Evolutionary conservation across 2,329 filamentous ascomycete genomes (phyloP).

Genomic region (Dactylellina parvicollis): DNA sequence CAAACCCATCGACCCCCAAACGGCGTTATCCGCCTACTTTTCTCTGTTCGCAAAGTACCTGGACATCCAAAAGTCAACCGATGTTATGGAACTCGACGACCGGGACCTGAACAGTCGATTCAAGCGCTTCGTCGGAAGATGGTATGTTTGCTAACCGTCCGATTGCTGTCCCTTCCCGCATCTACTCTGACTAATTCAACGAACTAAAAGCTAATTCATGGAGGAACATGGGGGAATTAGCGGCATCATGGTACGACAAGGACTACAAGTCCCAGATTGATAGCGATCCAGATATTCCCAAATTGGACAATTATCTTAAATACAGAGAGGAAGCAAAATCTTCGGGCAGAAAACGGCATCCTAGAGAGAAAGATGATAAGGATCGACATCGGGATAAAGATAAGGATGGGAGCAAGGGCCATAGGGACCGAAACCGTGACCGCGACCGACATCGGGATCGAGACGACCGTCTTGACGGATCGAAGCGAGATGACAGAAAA

Average conservation of each 20-base stretch:
- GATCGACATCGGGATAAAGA: conserved; percentile 16
- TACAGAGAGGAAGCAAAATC: conserved; percentile 24
- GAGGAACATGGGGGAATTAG: conserved; percentile 85
- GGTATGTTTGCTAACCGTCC: conserved; percentile 66
- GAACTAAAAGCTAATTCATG: conserved; percentile 63
- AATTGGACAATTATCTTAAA: conserved; percentile 44
- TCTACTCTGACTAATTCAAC: conserved; percentile 7
- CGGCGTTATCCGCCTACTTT: conserved; percentile 68
- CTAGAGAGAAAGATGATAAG: conserved; percentile 9
- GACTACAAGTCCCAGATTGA: conserved; percentile 68
- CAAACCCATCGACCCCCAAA: conserved; percentile 70
- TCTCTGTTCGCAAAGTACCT: conserved; percentile 78
- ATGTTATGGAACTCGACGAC: conserved; percentile 73
- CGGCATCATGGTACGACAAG: conserved; percentile 93
- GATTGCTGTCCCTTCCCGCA: conserved; percentile 1
- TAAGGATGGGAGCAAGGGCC: conserved; percentile 26
- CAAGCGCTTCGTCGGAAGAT: conserved; percentile 92
- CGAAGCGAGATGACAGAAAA: conserved; percentile 16
- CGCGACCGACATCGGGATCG: conserved; percentile 15
- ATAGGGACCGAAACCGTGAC: conserved; percentile 42
- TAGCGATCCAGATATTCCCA: conserved; percentile 53
- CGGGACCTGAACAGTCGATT: conserved; percentile 83
- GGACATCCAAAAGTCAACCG: conserved; percentile 82
- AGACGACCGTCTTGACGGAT: conserved; percentile 13
- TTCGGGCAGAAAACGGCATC: conserved; percentile 21